Base-by-base conservation (phyloP, 108 stramenopile species). In the Parietichytrium sp. region DNA sequence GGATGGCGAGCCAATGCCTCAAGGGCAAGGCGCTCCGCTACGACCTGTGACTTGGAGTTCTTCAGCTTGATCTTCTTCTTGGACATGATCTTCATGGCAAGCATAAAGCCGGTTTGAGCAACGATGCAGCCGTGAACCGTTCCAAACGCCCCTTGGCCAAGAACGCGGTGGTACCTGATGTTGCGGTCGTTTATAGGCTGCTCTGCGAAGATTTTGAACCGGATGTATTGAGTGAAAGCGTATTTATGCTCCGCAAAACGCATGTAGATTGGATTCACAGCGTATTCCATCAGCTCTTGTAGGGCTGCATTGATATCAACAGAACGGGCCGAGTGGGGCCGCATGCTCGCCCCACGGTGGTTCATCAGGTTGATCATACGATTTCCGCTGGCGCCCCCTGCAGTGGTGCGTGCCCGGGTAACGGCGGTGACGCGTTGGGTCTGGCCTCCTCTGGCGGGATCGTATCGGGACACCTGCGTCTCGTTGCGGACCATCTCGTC, bases 1-100 rank as follows among this genome's bases (percentile, higher is more conserved):
- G 80, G 86, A 85, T 16, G 82, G 47, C 79, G 79, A 48, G 52
- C 61, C 20, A 86, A 86, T 45, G 85, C 85, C 48, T 80, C 79
- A n/a, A 30, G 51, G 26, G 79, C 47, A 52, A 7, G 30, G 33
- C 49, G 77, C 51, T 72, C 61, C n/a, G 61, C 61, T 45, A 72
- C 25, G 3, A 78, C 49, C 47, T 27, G 38, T 20, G 8, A 2
- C 29, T 45, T 45, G 13, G 29, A 25, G 29, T 36, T 29, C 16
- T 42, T 48, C 15, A 42, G 33, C 29, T 16, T 27, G n/a, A 47
- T 29, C 47, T 49, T 82, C 72, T 85, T 85, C 52, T 81, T 86
- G 49, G 79, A 83, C 84, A 89, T 81, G 10, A 88, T 83, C 33
- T 47, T 52, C 30, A 54, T 72, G 36, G 83, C 42, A 54, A 83